phyloP scores from a whole-genome alignment of 257 asterid genomes.

The Gentiana straminea region DNA sequence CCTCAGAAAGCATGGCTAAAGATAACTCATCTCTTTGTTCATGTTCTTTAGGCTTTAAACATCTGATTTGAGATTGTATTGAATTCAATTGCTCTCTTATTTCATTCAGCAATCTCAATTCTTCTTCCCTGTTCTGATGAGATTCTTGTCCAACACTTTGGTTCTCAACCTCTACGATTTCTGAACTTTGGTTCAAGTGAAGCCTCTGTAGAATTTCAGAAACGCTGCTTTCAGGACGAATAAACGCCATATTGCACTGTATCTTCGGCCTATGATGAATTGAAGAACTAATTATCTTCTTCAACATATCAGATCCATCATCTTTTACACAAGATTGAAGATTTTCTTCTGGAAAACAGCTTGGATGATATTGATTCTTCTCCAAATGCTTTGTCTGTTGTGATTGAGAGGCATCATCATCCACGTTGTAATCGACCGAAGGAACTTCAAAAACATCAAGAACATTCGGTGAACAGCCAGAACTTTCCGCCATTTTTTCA shows the following conservation, averaged over 20 bases:
- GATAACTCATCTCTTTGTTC: constrained; percentile 24
- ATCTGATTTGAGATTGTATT: constrained; percentile 41
- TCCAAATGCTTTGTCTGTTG: constrained; percentile 11
- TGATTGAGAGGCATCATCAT: constrained; percentile 13
- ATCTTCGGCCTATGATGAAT: constrained; percentile 30
- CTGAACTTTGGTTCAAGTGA: constrained; percentile 25
- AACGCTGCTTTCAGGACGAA: constrained; percentile 19
- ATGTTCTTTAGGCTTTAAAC: constrained; percentile 26
- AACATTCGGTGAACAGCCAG: constrained; percentile 30
- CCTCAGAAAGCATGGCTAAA: constrained; percentile 35
- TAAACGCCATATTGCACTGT: constrained; percentile 28
- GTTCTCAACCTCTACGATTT: constrained; percentile 31
- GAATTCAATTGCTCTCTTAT: constrained; percentile 42
- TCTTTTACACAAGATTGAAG: constrained; percentile 23
- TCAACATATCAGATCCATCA: constrained; percentile 45
- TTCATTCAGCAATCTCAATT: constrained; percentile 50
- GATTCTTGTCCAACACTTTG: constrained; percentile 11
- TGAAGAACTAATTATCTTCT: constrained; percentile 42
- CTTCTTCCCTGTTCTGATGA: constrained; percentile 30
- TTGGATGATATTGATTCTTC: constrained; percentile 15
- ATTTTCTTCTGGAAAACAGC: constrained; percentile 17
- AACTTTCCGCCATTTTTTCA: constrained; percentile 7
- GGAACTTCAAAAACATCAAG: constrained; percentile 97
- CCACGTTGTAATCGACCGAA: constrained; percentile 24
- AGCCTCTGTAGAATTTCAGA: constrained; percentile 19